Evolutionary conservation across 129 eudicot genomes (phyloP).

Genomic region (Oenanthe sinensis): DNA sequence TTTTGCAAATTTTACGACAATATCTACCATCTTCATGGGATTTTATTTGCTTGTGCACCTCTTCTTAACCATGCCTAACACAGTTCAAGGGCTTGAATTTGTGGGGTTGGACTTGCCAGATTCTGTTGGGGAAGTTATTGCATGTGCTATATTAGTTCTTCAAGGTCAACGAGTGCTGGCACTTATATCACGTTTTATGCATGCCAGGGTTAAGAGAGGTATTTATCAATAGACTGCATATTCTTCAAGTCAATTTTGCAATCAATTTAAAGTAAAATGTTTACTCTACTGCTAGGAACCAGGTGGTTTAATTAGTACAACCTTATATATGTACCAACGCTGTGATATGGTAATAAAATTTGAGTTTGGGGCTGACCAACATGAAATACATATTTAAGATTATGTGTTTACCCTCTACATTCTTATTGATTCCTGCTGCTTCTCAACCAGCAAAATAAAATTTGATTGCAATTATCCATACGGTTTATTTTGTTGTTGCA

Average conservation of each 20-base stretch:
- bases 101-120: conserved; percentile 93
- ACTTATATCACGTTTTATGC: conserved; percentile 79
- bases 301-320: background rate
- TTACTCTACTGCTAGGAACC: background rate
- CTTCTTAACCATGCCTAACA: conserved; percentile 55
- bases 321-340: background rate
- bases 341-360: background rate
- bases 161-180: conserved; percentile 77
- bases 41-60: conserved; percentile 63
- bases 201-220: conserved; percentile 88
- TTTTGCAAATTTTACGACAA: conserved; percentile 78
- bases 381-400: background rate
- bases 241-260: background rate
- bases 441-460: background rate
- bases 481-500: background rate
- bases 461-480: background rate
- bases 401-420: background rate
- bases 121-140: conserved; percentile 87
- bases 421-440: background rate
- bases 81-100: conserved; percentile 94
- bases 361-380: background rate
- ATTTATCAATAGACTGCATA: conserved; percentile 9
- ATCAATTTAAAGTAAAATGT: background rate
- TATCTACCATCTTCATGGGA: conserved; percentile 66
- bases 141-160: conserved; percentile 72